Base-by-base conservation (phyloP, 192 early-diverging fungal species). In the Kickxella alabastrina region DNA sequence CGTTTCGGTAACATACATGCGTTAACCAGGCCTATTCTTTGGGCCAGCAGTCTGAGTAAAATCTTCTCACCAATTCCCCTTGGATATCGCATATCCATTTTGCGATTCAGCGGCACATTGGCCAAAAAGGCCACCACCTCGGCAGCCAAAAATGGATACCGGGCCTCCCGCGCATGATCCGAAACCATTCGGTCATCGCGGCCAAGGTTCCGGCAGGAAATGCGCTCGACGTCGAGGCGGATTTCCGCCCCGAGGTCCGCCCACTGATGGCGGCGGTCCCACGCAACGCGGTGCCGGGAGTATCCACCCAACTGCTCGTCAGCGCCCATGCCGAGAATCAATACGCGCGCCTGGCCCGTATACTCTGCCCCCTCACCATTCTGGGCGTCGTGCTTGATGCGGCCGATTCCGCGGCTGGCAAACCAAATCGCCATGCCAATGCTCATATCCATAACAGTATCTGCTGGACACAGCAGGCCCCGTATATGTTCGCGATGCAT, bases 381-480 rank as follows among this genome's bases (percentile, higher is more conserved):
- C 3, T 41, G 39, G 23, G 18, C 6, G 15, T 26, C 44, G 13
- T 10, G 24, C n/a, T 32, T 39, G 17, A 57, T 28, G 10, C 43
- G 55, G 41, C 91, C 91, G 25, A 57, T 46, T 0, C 92, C 93
- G n/a, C 92, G 78, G 19, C 87, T 74, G 2, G 92, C 95, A 80
- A 95, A 98, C 93, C 92, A 98, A 45, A 98, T 82, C 0, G 95
- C 93, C 79, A 95, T 86, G 0, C 87, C 95, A 59, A 98, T 98
- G 55, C 93, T 95, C 87, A 89, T 78, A 28, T 98, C 95, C 95
- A 98, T 98, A 3, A 92, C 88, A 2, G 91, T 96, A 28, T 88
- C 79, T 7, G 88, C 65, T 2, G 95, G 95, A 18, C 68, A 66
- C 78, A 98, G 85, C 27, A 89, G 59, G 28, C 83, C 77, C 36